Percentiles rank a stretch among this genome's conserved stretches.
Evolutionary conservation across 495 filamentous ascomycete genomes (phyloP).

Genomic region (Neurospora discreta): DNA sequence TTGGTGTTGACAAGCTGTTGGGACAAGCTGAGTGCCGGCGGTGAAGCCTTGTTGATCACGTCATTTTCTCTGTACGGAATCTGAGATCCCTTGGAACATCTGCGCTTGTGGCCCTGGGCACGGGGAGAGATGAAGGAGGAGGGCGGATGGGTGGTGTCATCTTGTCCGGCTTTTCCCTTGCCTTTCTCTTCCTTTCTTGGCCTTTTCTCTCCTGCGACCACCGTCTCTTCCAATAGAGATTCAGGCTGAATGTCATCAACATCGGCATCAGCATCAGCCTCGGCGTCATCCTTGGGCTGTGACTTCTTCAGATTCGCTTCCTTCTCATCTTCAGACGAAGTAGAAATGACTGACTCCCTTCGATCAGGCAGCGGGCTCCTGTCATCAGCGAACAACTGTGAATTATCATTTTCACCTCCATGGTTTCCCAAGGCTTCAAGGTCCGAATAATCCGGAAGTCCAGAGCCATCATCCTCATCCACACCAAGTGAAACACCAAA

Average conservation of each 20-base stretch:
- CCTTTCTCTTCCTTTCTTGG: not conserved
- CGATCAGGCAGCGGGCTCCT: not conserved
- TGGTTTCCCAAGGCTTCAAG: not conserved
- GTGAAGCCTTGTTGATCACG: not conserved
- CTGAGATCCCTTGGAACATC: not conserved
- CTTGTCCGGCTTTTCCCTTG: not conserved
- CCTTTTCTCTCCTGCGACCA: not conserved
- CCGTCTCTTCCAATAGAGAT: not conserved
- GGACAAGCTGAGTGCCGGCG: not conserved
- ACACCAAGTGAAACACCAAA: not conserved
- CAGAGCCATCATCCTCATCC: not conserved
- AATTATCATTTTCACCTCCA: not conserved
- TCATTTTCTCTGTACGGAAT: not conserved
- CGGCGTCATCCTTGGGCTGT: not conserved
- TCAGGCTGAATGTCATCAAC: not conserved
- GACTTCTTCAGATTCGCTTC: not conserved
- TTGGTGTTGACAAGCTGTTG: not conserved
- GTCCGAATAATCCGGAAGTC: not conserved
- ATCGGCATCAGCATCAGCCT: not conserved
- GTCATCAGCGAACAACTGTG: not conserved
- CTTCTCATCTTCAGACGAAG: not conserved
- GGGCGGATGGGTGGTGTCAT: not conserved
- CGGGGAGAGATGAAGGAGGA: not conserved
- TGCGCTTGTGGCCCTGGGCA: not conserved
- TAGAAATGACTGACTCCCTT: not conserved